Evolutionary conservation across 306 rosid species (phyloP).

Genomic region (Malus asiatica): DNA sequence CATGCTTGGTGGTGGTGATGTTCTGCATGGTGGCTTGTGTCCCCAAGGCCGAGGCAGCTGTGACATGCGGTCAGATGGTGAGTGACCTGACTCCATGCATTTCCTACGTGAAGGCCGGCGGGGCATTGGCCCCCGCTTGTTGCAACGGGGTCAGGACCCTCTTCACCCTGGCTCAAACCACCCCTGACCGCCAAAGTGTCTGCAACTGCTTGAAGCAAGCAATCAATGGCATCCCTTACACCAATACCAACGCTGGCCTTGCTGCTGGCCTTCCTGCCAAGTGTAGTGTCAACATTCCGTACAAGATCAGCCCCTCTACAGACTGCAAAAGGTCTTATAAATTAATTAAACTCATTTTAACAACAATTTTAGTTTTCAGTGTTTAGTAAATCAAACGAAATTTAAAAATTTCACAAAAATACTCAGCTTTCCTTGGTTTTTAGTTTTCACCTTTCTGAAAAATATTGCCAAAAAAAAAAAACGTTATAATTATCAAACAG

Average conservation of each 20-base stretch:
- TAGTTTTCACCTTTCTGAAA: no score
- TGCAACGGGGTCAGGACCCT: conserved; percentile 41
- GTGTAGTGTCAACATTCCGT: conserved; percentile 26
- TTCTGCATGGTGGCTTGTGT: conserved; percentile 17
- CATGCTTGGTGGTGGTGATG: conserved; percentile 16
- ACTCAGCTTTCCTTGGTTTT: no score
- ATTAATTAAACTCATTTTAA: no score
- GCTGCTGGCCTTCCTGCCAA: conserved; percentile 42
- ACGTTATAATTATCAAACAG: no score
- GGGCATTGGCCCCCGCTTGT: conserved; percentile 16
- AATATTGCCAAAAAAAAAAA: no score
- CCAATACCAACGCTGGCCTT: conserved; percentile 5
- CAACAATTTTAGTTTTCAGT: neutral
- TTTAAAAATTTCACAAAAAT: no score
- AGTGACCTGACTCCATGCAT: conserved; percentile 30
- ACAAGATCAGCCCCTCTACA: conserved; percentile 25
- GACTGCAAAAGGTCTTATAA: conserved; percentile 19
- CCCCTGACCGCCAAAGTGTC: conserved; percentile 39
- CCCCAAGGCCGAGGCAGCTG: conserved; percentile 10
- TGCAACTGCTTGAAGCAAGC: conserved; percentile 49
- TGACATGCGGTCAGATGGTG: conserved; percentile 36
- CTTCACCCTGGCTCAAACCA: conserved; percentile 30
- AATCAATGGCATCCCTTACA: conserved; percentile 17
- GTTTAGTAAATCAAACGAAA: neutral
- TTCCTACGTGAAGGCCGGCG: conserved; percentile 18